These are phyloP conservation scores for Apocynum venetum DNA, from an alignment of 257 asterid species.

Conservation along the genomic window DNA sequence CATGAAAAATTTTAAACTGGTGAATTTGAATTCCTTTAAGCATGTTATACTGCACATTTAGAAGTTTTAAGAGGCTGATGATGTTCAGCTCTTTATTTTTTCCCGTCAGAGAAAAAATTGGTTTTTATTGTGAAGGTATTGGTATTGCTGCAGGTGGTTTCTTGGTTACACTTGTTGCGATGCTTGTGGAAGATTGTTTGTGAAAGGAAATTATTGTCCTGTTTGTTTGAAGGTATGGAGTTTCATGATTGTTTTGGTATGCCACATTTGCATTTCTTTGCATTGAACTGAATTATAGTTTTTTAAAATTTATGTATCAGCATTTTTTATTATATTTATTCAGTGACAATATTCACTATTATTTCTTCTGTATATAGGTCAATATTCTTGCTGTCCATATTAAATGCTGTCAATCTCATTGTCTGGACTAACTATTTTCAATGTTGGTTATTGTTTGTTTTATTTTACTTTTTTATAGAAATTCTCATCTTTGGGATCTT, in stretches of 20 bases:
- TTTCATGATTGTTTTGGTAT: background rate
- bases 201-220: slow-evolving; percentile 92
- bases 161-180: slow-evolving; percentile 98
- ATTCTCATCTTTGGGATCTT: background rate
- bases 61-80: background rate
- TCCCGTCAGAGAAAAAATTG: background rate
- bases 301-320: background rate
- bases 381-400: background rate
- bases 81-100: background rate
- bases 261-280: background rate
- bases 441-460: background rate
- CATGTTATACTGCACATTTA: background rate
- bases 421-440: background rate
- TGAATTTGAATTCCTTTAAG: background rate
- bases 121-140: background rate
- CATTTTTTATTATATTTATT: background rate
- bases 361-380: background rate
- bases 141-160: slow-evolving; percentile 76
- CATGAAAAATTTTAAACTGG: background rate
- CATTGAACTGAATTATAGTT: background rate
- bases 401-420: background rate
- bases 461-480: too few relatives aligned
- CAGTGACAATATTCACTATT: background rate
- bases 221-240: slow-evolving; percentile 85
- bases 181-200: slow-evolving; percentile 98